These are phyloP conservation scores for Pterulicium gracile DNA, from an alignment of 1,284 basidiomycete genomes.

Conservation along the genomic window DNA sequence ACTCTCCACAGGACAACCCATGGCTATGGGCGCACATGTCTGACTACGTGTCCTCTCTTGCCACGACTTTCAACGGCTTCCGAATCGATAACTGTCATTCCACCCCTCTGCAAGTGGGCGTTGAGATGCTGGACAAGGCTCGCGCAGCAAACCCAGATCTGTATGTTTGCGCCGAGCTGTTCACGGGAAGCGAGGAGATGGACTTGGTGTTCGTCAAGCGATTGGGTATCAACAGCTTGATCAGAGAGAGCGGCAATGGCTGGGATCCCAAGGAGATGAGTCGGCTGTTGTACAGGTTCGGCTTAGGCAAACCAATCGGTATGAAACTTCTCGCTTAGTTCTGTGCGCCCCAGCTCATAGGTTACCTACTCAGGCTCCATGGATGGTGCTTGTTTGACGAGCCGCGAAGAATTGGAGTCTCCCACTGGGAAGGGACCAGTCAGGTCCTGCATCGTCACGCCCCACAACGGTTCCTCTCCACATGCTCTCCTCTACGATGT, in stretches of 20 bases:
- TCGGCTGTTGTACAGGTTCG: constrained; percentile 76
- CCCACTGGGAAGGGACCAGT: constrained; percentile 72
- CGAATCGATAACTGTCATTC: constrained; percentile 98
- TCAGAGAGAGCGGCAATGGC: constrained; percentile 87
- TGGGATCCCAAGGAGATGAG: constrained; percentile 83
- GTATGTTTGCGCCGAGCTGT: constrained; percentile 94
- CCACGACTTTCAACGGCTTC: constrained; percentile 86
- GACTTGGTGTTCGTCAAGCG: constrained; percentile 85
- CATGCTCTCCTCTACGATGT: constrained; percentile 91
- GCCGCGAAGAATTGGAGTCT: constrained; percentile 61
- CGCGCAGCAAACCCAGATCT: constrained; percentile 83
- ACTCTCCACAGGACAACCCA: constrained; percentile 70
- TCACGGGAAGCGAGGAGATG: constrained; percentile 93
- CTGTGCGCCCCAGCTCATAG: not conserved
- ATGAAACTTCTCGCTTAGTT: constrained; percentile 13
- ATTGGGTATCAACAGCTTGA: constrained; percentile 84
- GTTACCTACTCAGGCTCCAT: constrained; percentile 60
- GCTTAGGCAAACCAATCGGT: constrained; percentile 87
- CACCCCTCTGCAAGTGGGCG: constrained; percentile 91
- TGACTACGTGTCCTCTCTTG: constrained; percentile 74
- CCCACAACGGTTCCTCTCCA: constrained; percentile 75
- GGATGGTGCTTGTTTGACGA: constrained; percentile 79
- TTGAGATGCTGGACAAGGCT: constrained; percentile 84
- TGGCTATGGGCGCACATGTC: constrained; percentile 95
- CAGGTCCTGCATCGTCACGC: constrained; percentile 63